Base-by-base conservation (phyloP, 257 asterid genomes). In the Jasminum sambac region DNA sequence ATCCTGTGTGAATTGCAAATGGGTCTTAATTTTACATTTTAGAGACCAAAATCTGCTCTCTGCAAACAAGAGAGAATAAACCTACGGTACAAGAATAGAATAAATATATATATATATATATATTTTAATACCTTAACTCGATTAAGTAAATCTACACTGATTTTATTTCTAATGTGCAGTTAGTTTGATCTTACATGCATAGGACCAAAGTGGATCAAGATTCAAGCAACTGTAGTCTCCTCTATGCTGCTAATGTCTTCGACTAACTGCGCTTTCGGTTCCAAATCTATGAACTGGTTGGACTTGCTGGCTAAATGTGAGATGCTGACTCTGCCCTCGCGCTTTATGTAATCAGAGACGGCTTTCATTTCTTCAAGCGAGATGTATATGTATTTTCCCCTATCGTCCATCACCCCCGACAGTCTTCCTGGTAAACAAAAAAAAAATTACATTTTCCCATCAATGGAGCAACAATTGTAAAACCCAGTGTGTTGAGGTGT, bases 401-500 rank as follows among this genome's bases (percentile, higher is more conserved):
- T 81, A 69, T 95, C 99, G 46, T 95, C 99, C 99, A 95, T 95
- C 37, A 91, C 98, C 70, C 99, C 98, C 7, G 99, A 95, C 48
- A 95, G 72, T 71, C 94, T 84, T 79, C 98, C 99, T 95, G 93
- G 52, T 23, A 69, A 38, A 59, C 34, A 63, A 48, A 58, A 17
- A 48, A 58, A 17, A 30, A 77, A 36, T 42, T 30, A n/a, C 34
- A 44, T 13, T 64, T 62, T 21, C 62, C 58, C 3, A 2, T 10
- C n/a, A 3, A 43, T 42, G 9, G 10, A 26, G 30, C 41, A 61
- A 40, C 21, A 63, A 57, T 11, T 21, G 64, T 34, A 72, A 42
- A 2, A 19, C 25, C 66, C 60, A 25, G 17, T 11, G 11, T 8
- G 2, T 1, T 1, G 36, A 30, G 36, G 4, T 30, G 36, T 30